Conservation (phyloP, 768 basidiomycete species). For the Leucocoprinus birnbaumii region DNA sequence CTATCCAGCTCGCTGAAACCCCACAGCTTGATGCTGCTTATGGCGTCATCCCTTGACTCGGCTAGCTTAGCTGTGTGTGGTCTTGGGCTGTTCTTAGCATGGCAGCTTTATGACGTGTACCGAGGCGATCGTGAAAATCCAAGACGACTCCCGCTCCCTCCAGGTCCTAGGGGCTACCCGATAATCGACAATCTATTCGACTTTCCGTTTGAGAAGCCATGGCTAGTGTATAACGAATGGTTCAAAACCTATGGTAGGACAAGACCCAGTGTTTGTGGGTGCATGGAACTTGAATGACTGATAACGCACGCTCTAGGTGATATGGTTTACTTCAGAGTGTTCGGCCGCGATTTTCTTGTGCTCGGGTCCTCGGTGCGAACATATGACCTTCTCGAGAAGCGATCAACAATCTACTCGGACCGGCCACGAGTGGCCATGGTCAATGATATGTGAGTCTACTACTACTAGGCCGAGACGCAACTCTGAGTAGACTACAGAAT, state of each 20-base stretch:
- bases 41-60: too few relatives aligned
- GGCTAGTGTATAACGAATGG: constrained; percentile 29
- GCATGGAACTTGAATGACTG: neutral
- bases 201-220: constrained; percentile 22
- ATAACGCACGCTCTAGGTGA: constrained; percentile 37
- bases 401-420: constrained; percentile 52
- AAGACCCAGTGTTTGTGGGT: too few relatives aligned
- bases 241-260: constrained; percentile 25
- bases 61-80: too few relatives aligned
- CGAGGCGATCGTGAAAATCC: neutral
- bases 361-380: constrained; percentile 27
- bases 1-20: too few relatives aligned
- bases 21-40: too few relatives aligned
- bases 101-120: neutral
- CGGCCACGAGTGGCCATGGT: constrained; percentile 44
- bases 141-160: constrained; percentile 18
- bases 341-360: constrained; percentile 29
- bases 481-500: too few relatives aligned
- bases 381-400: constrained; percentile 52
- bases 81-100: too few relatives aligned
- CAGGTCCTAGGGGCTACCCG: constrained; percentile 28
- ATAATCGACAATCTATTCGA: constrained; percentile 27
- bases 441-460: constrained; percentile 38
- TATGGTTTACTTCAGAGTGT: constrained; percentile 46
- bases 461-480: neutral